Evolutionary conservation across 1,284 basidiomycete genomes (phyloP).

Genomic region (Cryptococcus wingfieldii): DNA sequence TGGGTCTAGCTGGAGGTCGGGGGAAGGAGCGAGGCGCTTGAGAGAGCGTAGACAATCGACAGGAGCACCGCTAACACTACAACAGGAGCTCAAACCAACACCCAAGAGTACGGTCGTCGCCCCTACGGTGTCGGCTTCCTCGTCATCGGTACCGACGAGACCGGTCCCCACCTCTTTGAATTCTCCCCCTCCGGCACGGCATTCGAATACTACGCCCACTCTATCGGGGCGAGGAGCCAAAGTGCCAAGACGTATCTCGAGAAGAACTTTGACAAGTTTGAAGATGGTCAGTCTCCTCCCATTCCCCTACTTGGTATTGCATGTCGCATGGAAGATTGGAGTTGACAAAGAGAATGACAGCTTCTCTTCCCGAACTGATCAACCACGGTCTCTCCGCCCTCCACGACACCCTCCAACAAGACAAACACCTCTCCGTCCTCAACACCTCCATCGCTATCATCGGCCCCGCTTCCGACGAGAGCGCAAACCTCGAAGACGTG

Average conservation of each 20-base stretch:
- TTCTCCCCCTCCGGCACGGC: conserved; percentile 97
- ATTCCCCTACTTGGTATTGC: background rate
- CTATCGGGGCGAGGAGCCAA: conserved; percentile 94
- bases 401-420: conserved; percentile 92
- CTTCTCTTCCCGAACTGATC: conserved; percentile 76
- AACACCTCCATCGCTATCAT: conserved; percentile 94
- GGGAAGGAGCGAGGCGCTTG: background rate
- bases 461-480: conserved; percentile 53
- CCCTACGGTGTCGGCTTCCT: conserved; percentile 99
- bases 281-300: conserved; percentile 60
- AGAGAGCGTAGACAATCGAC: too few species aligned
- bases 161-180: conserved; percentile 95
- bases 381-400: conserved; percentile 88
- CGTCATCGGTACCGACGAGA: conserved; percentile 90
- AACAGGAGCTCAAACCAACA: conserved; percentile 95
- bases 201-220: conserved; percentile 98
- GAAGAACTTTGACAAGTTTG: conserved; percentile 83
- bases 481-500: conserved; percentile 21
- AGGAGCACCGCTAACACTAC: conserved; percentile 2
- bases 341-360: conserved; percentile 49
- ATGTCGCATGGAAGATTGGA: background rate
- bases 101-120: conserved; percentile 94
- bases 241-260: conserved; percentile 98
- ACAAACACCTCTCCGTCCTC: conserved; percentile 84
- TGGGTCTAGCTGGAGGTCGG: background rate